A percentile compares a stretch with the other conserved stretches of the same genome.
phyloP scores from a whole-genome alignment of 768 basidiomycete genomes.

The Macrolepiota albuminosa region DNA sequence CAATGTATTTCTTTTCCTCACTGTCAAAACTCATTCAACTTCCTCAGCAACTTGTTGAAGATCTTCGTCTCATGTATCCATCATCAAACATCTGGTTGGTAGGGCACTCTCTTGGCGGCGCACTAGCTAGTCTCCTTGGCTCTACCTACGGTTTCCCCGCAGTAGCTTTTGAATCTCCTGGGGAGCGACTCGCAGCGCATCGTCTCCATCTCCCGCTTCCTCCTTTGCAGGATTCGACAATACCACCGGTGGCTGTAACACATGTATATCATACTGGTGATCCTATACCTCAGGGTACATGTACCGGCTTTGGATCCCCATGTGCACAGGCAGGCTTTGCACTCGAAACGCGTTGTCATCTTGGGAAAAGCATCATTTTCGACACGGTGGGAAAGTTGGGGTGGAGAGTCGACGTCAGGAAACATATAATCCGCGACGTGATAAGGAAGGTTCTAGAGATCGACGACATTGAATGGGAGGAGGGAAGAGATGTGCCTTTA shows the following conservation, averaged over 20 bases:
- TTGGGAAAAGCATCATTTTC: slow-evolving; percentile 83
- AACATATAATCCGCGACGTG: slow-evolving; percentile 67
- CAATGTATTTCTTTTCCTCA: background rate
- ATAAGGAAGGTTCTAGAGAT: slow-evolving; percentile 56
- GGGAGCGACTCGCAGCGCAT: slow-evolving; percentile 64
- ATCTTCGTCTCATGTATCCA: slow-evolving; percentile 81
- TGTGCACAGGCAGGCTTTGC: slow-evolving; percentile 88
- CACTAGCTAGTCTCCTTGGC: slow-evolving; percentile 83
- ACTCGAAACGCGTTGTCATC: slow-evolving; percentile 81
- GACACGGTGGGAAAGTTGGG: slow-evolving; percentile 80
- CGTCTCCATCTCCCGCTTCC: slow-evolving; percentile 89
- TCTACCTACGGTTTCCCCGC: slow-evolving; percentile 88
- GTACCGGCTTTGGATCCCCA: slow-evolving; percentile 67
- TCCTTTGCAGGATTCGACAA: slow-evolving; percentile 22
- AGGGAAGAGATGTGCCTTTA: slow-evolving; percentile 32
- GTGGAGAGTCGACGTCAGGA: slow-evolving; percentile 80
- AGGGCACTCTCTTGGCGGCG: slow-evolving; percentile 89
- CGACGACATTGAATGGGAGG: slow-evolving; percentile 48
- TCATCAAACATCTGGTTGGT: slow-evolving; percentile 82
- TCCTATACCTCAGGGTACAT: slow-evolving; percentile 84
- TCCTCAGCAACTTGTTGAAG: slow-evolving; percentile 77
- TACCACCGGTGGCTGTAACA: slow-evolving; percentile 43
- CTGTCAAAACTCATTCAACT: background rate
- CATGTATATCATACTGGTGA: slow-evolving; percentile 93
- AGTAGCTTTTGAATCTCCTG: slow-evolving; percentile 87